Evolutionary conservation across 306 rosid genomes (phyloP).

Genomic region (Castanea mollissima): DNA sequence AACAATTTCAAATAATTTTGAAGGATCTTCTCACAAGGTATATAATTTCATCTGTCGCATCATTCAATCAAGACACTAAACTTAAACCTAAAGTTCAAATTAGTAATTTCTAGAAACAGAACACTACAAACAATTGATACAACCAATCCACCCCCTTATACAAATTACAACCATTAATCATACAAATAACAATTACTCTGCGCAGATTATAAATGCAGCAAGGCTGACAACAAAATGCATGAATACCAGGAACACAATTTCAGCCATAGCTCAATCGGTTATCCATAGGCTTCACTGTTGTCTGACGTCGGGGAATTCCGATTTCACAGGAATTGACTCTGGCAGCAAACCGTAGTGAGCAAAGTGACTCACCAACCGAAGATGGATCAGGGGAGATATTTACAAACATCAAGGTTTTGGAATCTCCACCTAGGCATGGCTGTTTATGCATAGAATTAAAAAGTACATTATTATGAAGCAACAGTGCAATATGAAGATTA

Average conservation of each 20-base stretch:
- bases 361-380: constrained; percentile 76
- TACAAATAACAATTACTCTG: constrained; percentile 18
- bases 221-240: background rate
- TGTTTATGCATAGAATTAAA: constrained; percentile 33
- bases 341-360: constrained; percentile 90
- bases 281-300: constrained; percentile 48
- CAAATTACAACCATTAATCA: constrained; percentile 5
- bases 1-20: background rate
- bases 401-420: constrained; percentile 90
- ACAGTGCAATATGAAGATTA: background rate
- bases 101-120: constrained; percentile 23
- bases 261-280: constrained; percentile 65
- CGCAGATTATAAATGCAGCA: constrained; percentile 10
- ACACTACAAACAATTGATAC: constrained; percentile 33
- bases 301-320: constrained; percentile 78
- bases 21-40: background rate
- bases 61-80: background rate
- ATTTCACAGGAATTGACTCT: constrained; percentile 93
- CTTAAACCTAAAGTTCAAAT: constrained; percentile 28
- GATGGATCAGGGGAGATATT: constrained; percentile 85
- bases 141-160: constrained; percentile 23
- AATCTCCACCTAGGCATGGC: constrained; percentile 97
- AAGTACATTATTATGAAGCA: background rate
- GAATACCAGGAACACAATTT: constrained; percentile 1
- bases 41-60: constrained; percentile 3